Base-by-base conservation (phyloP, 2,329 filamentous ascomycete genomes). In the Metarhizium brunneum region DNA sequence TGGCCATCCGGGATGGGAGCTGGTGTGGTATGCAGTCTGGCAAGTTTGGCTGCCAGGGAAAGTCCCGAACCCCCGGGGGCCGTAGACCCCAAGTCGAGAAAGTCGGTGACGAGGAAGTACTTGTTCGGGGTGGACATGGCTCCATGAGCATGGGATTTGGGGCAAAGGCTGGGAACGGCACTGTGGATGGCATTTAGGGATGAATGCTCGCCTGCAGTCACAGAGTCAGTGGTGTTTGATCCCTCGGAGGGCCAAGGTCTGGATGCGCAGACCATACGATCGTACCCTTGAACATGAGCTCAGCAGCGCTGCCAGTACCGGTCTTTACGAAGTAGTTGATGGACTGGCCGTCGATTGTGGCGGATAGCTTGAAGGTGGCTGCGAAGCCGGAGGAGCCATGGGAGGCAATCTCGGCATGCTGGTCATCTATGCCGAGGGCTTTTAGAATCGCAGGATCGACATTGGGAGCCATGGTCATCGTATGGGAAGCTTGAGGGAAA, bases 101-200 rank as follows among this genome's bases (percentile, higher is more conserved):
- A 96, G 63, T 95, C 90, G 0, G 90, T 96, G 0, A 81, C 86
- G 32, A 87, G 74, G 64, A 85, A 86, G 67, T 72, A 73, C 16
- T 65, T 71, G 47, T 68, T 68, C 0, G 84, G 82, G 2, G 74
- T 76, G 1, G 70, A 74, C 32, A 81, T 74, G 2, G 76, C 65
- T 1, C 92, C 92, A 66, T 89, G 83, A 38, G 87, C 89, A 66
- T 90, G 79, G 0, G 88, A 86, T 50, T 78, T 77, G 0, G 92
- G 91, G 65, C 88, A 92, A 54, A 96, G 81, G 36, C 80, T 80
- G 1, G 90, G 87, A 0, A 94, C 86, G 14, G 77, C 76, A 49
- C 75, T 66, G 66, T 90, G 81, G 61, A 97, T 88, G 54, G 90
- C 88, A 65, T 91, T 92, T 54, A 96, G 82, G 2, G 90, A 95